Evolutionary conservation across 805 yeast species (phyloP).

Genomic region (Huiozyma naganishii): DNA sequence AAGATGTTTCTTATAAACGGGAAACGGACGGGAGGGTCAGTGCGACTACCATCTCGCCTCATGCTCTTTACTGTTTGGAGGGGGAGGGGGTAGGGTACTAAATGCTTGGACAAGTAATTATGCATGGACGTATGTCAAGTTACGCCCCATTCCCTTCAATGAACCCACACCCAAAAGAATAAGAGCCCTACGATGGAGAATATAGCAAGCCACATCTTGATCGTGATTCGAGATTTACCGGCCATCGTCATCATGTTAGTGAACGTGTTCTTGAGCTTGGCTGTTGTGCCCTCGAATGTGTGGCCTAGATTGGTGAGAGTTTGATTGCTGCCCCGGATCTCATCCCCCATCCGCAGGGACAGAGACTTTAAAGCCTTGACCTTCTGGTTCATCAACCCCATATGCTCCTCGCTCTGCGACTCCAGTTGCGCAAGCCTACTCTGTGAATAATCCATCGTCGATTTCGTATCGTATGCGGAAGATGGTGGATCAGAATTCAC

Average conservation of each 20-base stretch:
- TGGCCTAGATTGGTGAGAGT: constrained; percentile 34
- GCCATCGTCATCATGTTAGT: constrained; percentile 54
- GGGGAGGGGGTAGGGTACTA: no score
- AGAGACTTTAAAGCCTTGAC: constrained; percentile 45
- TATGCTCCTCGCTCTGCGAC: constrained; percentile 53
- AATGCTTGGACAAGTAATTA: no score
- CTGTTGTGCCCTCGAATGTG: constrained; percentile 37
- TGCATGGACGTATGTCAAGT: no score
- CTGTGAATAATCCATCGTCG: constrained; percentile 36
- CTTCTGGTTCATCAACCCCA: constrained; percentile 43
- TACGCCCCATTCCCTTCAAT: not conserved
- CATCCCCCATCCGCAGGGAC: constrained; percentile 51
- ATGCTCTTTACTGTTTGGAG: no score
- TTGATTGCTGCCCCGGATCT: constrained; percentile 43
- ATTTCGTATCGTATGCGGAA: constrained; percentile 34
- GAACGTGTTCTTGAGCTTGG: constrained; percentile 41
- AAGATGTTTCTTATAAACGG: no score
- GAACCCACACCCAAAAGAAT: constrained; percentile 41
- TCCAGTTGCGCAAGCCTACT: constrained; percentile 49
- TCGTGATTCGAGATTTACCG: constrained; percentile 48
- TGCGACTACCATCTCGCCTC: no score
- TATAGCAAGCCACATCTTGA: constrained; percentile 49
- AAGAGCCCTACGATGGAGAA: constrained; percentile 38
- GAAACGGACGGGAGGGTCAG: no score
- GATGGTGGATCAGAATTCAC: constrained; percentile 11